Evolutionary conservation across 169 alveolate species (phyloP).

Genomic region (Eimeria acervulina): DNA sequence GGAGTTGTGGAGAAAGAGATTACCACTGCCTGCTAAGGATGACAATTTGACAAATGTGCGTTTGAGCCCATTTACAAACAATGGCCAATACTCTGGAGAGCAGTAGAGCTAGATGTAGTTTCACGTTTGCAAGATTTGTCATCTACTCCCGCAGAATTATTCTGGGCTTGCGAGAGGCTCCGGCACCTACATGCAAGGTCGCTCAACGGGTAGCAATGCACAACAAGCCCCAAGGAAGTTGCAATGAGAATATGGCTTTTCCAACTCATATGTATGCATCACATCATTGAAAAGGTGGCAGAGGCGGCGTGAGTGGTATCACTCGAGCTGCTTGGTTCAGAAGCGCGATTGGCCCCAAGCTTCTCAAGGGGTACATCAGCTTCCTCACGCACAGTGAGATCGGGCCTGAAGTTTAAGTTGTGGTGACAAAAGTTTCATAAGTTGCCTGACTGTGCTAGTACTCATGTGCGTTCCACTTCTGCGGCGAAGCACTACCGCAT

Average conservation of each 20-base stretch:
- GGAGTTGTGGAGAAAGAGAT: too few relatives aligned
- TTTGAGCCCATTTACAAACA: too few relatives aligned
- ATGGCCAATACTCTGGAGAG: too few relatives aligned
- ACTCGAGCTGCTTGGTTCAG: too few relatives aligned
- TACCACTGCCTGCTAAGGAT: too few relatives aligned
- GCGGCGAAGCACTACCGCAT: too few relatives aligned
- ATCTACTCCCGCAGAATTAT: too few relatives aligned
- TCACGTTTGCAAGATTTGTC: background rate
- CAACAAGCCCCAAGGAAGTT: background rate
- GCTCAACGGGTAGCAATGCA: background rate
- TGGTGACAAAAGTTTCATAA: background rate
- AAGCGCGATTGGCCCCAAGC: too few relatives aligned
- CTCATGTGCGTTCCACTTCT: too few relatives aligned
- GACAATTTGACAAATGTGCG: too few relatives aligned
- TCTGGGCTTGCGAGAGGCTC: background rate
- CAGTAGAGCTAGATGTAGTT: background rate
- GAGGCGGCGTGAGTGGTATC: too few relatives aligned
- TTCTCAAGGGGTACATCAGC: background rate
- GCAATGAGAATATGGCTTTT: background rate
- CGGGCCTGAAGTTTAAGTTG: background rate
- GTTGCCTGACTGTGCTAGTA: too few relatives aligned
- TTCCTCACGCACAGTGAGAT: background rate
- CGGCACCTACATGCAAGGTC: background rate
- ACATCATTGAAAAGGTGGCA: background rate
- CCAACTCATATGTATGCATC: background rate